These are phyloP conservation scores for Ogataea hybrid DNA, from an alignment of 1,139 yeast genomes.

Conservation along the genomic window DNA sequence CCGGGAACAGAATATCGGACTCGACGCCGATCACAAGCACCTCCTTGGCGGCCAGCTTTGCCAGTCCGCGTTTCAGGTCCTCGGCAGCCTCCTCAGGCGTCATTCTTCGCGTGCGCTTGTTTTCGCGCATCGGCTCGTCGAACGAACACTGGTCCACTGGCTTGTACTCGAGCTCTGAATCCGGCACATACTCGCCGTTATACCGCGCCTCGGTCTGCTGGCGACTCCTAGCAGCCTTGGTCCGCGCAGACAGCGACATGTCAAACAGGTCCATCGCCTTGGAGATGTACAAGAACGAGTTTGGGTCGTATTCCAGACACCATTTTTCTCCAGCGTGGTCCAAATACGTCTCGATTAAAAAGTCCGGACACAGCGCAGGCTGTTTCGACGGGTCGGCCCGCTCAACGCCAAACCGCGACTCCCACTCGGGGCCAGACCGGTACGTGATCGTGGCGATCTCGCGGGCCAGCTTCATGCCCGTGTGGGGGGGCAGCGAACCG, in stretches of 20 bases:
- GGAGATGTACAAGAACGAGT: conserved; percentile 79
- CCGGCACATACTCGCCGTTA: conserved; percentile 26
- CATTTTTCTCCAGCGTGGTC: conserved; percentile 96
- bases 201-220: conserved; percentile 36
- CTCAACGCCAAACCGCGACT: conserved; percentile 82
- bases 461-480: conserved; percentile 92
- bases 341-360: conserved; percentile 83
- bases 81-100: conserved; percentile 52
- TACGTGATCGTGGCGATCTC: conserved; percentile 94
- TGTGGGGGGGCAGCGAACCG: conserved; percentile 73
- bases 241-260: conserved; percentile 53
- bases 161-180: conserved; percentile 29
- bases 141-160: conserved; percentile 35
- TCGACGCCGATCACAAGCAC: conserved; percentile 86
- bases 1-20: conserved; percentile 87
- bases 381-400: conserved; percentile 76
- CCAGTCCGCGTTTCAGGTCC: conserved; percentile 68
- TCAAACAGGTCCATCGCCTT: conserved; percentile 96
- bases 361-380: conserved; percentile 92
- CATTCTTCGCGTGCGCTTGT: conserved; percentile 32
- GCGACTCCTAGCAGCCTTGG: conserved; percentile 43
- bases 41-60: conserved; percentile 59
- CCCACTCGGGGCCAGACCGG: conserved; percentile 98
- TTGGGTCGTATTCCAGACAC: conserved; percentile 88
- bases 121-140: conserved; percentile 54